These are phyloP conservation scores for Cladosporium halotolerans DNA, from an alignment of 2,329 filamentous ascomycete species.

Conservation along the genomic window DNA sequence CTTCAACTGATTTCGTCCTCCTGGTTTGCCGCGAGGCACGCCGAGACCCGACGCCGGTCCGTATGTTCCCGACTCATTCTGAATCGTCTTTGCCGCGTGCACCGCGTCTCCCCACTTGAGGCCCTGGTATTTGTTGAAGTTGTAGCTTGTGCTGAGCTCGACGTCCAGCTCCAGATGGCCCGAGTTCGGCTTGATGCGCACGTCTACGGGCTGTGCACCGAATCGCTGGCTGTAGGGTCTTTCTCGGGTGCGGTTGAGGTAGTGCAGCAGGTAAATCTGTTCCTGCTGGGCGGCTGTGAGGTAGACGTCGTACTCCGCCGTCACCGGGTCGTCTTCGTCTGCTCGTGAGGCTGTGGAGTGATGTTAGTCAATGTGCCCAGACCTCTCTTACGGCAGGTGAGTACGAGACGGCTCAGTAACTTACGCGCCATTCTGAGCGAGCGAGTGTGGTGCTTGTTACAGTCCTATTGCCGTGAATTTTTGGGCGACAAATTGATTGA, in stretches of 20 bases:
- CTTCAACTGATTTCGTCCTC: slow-evolving; percentile 29
- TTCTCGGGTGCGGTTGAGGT: slow-evolving; percentile 67
- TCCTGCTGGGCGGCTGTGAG: slow-evolving; percentile 66
- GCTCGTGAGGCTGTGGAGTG: slow-evolving; percentile 11
- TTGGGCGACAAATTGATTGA: not conserved
- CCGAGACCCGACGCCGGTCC: slow-evolving; percentile 43
- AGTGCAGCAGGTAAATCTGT: slow-evolving; percentile 71
- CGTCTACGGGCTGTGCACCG: slow-evolving; percentile 56
- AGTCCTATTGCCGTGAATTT: slow-evolving; percentile 17
- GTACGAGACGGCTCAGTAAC: slow-evolving; percentile 5
- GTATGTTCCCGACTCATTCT: slow-evolving; percentile 38
- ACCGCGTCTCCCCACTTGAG: slow-evolving; percentile 76
- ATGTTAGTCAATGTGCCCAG: not conserved
- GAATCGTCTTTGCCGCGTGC: slow-evolving; percentile 40
- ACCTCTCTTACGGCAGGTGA: not conserved
- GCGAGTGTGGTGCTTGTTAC: slow-evolving; percentile 12
- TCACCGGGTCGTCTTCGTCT: slow-evolving; percentile 40
- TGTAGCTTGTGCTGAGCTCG: slow-evolving; percentile 63
- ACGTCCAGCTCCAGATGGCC: slow-evolving; percentile 90
- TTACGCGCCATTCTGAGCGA: slow-evolving; percentile 19
- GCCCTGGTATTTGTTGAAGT: slow-evolving; percentile 81
- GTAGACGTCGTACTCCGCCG: slow-evolving; percentile 69
- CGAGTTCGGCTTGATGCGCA: slow-evolving; percentile 74
- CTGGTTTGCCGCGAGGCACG: slow-evolving; percentile 16
- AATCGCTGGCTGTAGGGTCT: slow-evolving; percentile 55